Evolutionary conservation across 2,329 filamentous ascomycete genomes (phyloP).

Genomic region (Mycosphaerella arachidis): DNA sequence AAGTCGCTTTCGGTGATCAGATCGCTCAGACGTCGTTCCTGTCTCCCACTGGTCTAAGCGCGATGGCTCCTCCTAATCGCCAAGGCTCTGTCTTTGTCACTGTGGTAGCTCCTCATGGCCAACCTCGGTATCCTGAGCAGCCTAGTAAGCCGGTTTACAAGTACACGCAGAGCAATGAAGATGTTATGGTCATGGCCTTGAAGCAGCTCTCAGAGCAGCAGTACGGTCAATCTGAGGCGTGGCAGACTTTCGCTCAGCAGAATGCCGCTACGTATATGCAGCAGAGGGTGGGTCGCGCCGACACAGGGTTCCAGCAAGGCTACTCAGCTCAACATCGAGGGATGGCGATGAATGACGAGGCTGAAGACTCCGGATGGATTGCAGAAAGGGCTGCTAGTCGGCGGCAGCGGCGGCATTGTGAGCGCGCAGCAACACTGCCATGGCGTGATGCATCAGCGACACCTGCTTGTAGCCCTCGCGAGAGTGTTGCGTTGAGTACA

Average conservation of each 20-base stretch:
- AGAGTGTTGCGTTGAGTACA: constrained; percentile 62
- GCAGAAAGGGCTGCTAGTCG: constrained; percentile 65
- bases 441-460: constrained; percentile 69
- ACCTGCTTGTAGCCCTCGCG: constrained; percentile 72
- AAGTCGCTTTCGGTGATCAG: constrained; percentile 77
- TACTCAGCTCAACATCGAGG: constrained; percentile 2
- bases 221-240: constrained; percentile 29
- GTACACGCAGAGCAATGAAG: constrained; percentile 43
- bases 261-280: constrained; percentile 25
- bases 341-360: neutral
- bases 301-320: constrained; percentile 11
- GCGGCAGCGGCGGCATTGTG: constrained; percentile 27
- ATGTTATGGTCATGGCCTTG: constrained; percentile 55
- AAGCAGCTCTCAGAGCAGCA: constrained; percentile 34
- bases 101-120: constrained; percentile 41
- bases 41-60: constrained; percentile 72
- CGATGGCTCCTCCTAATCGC: constrained; percentile 67
- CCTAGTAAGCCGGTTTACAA: constrained; percentile 29
- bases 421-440: constrained; percentile 57
- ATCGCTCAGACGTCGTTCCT: constrained; percentile 70
- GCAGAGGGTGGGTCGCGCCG: constrained; percentile 19
- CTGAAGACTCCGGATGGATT: constrained; percentile 34
- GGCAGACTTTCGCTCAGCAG: constrained; percentile 29
- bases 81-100: constrained; percentile 68
- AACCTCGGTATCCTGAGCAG: constrained; percentile 29